phyloP scores from a whole-genome alignment of 2,329 filamentous ascomycete species.

The Botrytis tulipae region DNA sequence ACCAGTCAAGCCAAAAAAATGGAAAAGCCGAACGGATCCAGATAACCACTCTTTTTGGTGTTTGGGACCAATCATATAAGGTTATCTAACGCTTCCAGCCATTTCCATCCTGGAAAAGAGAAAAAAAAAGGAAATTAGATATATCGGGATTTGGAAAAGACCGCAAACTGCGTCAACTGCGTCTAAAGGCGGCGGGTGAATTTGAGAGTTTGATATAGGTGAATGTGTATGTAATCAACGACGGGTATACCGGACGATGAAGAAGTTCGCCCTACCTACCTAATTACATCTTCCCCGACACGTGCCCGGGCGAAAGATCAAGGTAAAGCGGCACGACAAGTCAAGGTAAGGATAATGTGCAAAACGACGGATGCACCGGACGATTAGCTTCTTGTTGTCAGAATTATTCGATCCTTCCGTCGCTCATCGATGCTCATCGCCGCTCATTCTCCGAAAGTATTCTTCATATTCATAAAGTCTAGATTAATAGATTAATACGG shows the following conservation, averaged over 20 bases:
- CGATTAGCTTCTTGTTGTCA: neutral
- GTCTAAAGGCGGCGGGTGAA: neutral
- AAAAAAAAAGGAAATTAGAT: slow-evolving; percentile 2
- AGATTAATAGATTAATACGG: neutral
- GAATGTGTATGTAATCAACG: neutral
- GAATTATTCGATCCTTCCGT: neutral
- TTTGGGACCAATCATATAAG: neutral
- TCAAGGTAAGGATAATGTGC: neutral
- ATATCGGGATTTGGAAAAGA: neutral
- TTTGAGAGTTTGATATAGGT: neutral
- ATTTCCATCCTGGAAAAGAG: neutral
- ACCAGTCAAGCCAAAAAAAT: neutral
- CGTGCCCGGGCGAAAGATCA: neutral
- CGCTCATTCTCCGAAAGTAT: neutral
- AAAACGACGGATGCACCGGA: neutral
- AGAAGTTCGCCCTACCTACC: neutral
- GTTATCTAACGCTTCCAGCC: slow-evolving; percentile 10
- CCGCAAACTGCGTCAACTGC: neutral
- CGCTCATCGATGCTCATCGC: neutral
- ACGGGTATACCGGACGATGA: neutral
- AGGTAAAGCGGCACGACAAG: neutral
- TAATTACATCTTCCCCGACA: neutral
- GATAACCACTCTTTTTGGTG: neutral
- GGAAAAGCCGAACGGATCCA: neutral
- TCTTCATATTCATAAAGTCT: neutral